Base-by-base conservation (phyloP, 176 grass and related monocot genomes). In the Calamus simplicifolius region DNA sequence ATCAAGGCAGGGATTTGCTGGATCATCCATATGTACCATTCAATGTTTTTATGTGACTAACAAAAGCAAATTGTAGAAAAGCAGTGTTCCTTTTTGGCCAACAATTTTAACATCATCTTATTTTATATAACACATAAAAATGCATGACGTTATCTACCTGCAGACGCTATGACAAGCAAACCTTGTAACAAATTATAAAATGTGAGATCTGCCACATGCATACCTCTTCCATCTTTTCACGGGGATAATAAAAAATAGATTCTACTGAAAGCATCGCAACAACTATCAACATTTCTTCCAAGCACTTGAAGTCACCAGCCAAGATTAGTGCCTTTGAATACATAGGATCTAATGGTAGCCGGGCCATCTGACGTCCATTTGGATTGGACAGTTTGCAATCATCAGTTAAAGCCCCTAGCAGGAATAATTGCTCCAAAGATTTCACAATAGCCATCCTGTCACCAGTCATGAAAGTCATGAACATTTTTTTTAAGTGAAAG, bases 261-360 rank as follows among this genome's bases (percentile, higher is more conserved):
- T 97, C 92, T 63, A 97, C 87, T 15, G 92, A 97, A 76, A 97
- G 80, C 92, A 97, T 91, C 26, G 92, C 87, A 59, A 97, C 92
- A 35, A 88, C 84, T 79, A 97, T 91, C 54, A 91, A 54, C 92
- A 97, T 97, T 81, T 97, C 92, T 91, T 97, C 87, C 72, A 88
- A 69, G 78, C 92, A 97, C 73, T 88, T 91, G 61, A 91, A 85
- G 53, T 97, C 59, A 5, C 18, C 85, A 25, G 92, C 71, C 67
- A 97, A 64, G 52, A 97, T 85, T 48, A 97, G 64, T 56, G 87
- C 80, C 67, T 97, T 97, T 18, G 92, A 97, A 65, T 88, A 97
- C 84, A 90, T 85, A 30, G 92, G 83, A 73, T 97, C 92, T 73
- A 97, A 85, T 21, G 92, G 92, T 21, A 97, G 73, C 78, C 81